These are phyloP conservation scores for Thielaviopsis cerberus DNA, from an alignment of 2,329 filamentous ascomycete genomes.

Conservation along the genomic window DNA sequence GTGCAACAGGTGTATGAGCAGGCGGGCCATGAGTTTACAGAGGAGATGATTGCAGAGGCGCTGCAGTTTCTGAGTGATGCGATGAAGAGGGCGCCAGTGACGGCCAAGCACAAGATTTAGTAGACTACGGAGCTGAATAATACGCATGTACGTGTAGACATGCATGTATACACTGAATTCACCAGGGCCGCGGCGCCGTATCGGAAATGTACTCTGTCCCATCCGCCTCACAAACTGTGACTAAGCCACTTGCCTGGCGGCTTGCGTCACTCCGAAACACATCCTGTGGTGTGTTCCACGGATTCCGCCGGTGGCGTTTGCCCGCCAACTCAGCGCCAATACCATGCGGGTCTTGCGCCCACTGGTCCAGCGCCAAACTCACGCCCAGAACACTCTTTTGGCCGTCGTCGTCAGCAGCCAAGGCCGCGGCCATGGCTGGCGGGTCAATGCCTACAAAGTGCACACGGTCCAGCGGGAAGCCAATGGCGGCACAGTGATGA, in stretches of 20 bases:
- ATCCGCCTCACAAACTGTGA: slow-evolving; percentile 18
- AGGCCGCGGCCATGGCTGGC: slow-evolving; percentile 21
- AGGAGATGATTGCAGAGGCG: slow-evolving; percentile 47
- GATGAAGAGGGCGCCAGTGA: slow-evolving; percentile 21
- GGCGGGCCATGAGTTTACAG: slow-evolving; percentile 50
- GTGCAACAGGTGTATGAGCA: slow-evolving; percentile 50
- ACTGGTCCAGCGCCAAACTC: slow-evolving; percentile 26
- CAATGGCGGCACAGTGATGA: slow-evolving; percentile 45
- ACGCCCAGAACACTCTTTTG: slow-evolving; percentile 27
- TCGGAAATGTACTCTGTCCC: slow-evolving; percentile 25
- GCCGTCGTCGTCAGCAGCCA: slow-evolving; percentile 15
- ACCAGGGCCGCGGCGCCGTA: slow-evolving; percentile 24
- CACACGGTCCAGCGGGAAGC: slow-evolving; percentile 28
- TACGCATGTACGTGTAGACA: background rate
- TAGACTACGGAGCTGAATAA: too few relatives aligned
- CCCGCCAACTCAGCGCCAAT: slow-evolving; percentile 24
- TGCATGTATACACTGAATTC: background rate
- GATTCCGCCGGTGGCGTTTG: slow-evolving; percentile 32
- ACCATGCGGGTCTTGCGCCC: slow-evolving; percentile 35
- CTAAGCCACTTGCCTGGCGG: slow-evolving; percentile 21
- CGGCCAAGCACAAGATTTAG: slow-evolving; percentile 3
- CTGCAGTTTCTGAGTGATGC: slow-evolving; percentile 40
- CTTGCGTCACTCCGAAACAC: slow-evolving; percentile 24
- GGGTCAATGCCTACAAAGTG: slow-evolving; percentile 48
- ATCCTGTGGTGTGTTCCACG: slow-evolving; percentile 26